phyloP scores from a whole-genome alignment of 31 red algal genomes.

The Pterothamnion heteromorphum region DNA sequence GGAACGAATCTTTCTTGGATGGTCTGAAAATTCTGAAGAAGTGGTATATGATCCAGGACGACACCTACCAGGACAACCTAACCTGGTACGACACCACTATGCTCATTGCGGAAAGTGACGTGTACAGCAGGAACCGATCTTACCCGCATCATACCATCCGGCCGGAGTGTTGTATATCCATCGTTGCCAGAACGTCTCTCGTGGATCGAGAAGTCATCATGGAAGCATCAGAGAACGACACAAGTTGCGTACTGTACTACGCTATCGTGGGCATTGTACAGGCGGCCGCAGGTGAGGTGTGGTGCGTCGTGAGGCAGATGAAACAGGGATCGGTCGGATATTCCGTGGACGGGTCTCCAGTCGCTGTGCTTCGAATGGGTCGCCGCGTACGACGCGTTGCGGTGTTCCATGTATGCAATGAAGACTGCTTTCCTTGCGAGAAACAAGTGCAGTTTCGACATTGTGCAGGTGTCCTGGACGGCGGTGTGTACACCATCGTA shows the following conservation, averaged over 20 bases:
- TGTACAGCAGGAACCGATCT: neutral
- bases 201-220: neutral
- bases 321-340: neutral
- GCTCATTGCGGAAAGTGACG: neutral
- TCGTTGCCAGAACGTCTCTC: neutral
- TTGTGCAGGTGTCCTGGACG: neutral
- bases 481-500: neutral
- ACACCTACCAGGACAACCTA: neutral
- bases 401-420: neutral
- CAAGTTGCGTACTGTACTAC: neutral
- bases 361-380: neutral
- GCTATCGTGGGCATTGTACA: neutral
- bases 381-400: neutral
- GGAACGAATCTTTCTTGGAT: neutral
- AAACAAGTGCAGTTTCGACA: neutral
- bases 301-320: neutral
- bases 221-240: neutral
- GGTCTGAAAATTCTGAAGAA: neutral
- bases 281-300: neutral
- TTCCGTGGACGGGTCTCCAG: neutral
- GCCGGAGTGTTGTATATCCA: neutral
- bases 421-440: neutral
- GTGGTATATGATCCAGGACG: neutral
- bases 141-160: neutral
- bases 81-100: neutral